Evolutionary conservation across 305 asterid genomes (phyloP).

Genomic region (Vinca major): DNA sequence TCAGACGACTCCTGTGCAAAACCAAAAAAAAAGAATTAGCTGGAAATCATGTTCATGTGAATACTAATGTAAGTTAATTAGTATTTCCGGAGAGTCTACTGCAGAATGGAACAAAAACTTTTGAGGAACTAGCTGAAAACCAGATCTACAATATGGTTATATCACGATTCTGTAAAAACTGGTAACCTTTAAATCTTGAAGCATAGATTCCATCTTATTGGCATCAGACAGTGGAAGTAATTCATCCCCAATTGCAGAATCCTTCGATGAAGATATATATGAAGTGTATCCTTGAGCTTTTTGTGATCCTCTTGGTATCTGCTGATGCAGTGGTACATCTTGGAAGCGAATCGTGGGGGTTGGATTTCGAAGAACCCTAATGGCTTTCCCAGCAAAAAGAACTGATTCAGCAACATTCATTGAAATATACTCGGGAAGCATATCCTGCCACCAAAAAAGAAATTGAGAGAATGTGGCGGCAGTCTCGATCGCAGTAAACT

Average conservation of each 20-base stretch:
- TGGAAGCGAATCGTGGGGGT: constrained; percentile 48
- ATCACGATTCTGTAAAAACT: neutral
- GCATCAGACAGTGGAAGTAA: constrained; percentile 92
- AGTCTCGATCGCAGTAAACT: neutral
- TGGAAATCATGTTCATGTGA: neutral
- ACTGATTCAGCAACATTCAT: constrained; percentile 78
- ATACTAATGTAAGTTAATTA: neutral
- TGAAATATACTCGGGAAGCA: constrained; percentile 92
- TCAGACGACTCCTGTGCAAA: constrained; percentile 76
- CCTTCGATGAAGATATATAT: constrained; percentile 40
- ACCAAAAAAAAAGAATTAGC: constrained; percentile 11
- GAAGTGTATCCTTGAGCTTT: constrained; percentile 40
- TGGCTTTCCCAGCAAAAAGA: constrained; percentile 95
- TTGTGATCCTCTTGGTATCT: constrained; percentile 62
- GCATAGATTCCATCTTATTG: constrained; percentile 88
- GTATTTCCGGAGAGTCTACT: neutral
- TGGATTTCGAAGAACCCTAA: constrained; percentile 93
- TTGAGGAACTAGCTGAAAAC: neutral
- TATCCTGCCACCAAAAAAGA: constrained; percentile 53
- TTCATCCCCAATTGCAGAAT: constrained; percentile 55
- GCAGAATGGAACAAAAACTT: constrained; percentile 10
- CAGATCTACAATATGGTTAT: constrained; percentile 4
- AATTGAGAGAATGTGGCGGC: neutral
- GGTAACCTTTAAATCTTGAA: constrained; percentile 75
- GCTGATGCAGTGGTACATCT: constrained; percentile 47